Base-by-base conservation (phyloP, 2,329 filamentous ascomycete genomes). In the Epichloe hybrida region DNA sequence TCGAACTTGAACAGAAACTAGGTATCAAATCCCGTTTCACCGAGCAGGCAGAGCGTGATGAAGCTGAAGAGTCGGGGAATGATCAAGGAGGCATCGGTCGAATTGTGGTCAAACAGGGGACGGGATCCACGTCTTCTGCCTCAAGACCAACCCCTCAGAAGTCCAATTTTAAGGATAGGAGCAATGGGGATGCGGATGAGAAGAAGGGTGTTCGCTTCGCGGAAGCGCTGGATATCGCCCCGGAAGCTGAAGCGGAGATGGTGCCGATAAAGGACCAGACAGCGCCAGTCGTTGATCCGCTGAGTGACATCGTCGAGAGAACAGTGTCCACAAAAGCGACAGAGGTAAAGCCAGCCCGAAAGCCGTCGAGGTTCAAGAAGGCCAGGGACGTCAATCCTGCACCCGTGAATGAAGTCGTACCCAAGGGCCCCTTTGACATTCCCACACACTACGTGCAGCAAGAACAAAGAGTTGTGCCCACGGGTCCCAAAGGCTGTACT, bases 201-300 rank as follows among this genome's bases (percentile, higher is more conserved):
- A 77, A 76, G 62, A 95, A 93, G 69, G 83, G 79, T 15, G 89
- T 95, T 27, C 80, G 84, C n/a, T 95, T 95, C 66, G 83, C 88
- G 2, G 71, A 82, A 36, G 73, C 75, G 5, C 70, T 95, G 35
- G 86, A 93, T 58, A 81, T 94, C 55, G 83, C 85, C 46, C 64
- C 64, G 3, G 68, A 65, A 45, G 61, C 54, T 21, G 57, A 62
- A 21, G 9, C 38, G 6, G 49, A 54, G 15, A 42, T 48, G 44
- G 55, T 56, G 23, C 50, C 57, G 9, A 42, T 54, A 4, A 52
- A 52, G 15, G 55, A 61, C 46, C 56, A 62, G 7, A 56, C 61
- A 27, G 61, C 64, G 35, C 58, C 66, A 4, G 50, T 68, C 31
- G 63, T 73, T 9, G 71, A 76, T 4, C 75, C 77, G 1, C 57